A percentile compares a stretch with the other conserved stretches of the same genome.
Evolutionary conservation across 805 yeast genomes (phyloP).

Genomic region (Ogataea thermomethanolica): DNA sequence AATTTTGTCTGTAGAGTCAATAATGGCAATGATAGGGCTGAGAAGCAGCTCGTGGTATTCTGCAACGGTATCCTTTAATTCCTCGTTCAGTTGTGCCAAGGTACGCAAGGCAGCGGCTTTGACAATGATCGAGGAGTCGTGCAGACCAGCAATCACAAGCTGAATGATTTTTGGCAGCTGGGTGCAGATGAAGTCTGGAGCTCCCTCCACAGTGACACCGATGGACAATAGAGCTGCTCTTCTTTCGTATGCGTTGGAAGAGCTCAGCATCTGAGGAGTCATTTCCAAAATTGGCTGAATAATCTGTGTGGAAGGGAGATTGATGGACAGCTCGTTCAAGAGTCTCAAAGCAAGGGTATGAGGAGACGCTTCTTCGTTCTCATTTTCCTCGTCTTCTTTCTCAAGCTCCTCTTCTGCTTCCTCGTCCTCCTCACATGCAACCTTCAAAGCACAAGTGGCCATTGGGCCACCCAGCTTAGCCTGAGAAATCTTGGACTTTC

Average conservation of each 20-base stretch:
- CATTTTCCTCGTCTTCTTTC: constrained; percentile 85
- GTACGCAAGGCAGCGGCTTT: constrained; percentile 84
- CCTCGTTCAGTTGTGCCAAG: constrained; percentile 71
- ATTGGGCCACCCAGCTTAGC: constrained; percentile 82
- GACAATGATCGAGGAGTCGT: constrained; percentile 71
- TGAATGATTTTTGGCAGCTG: constrained; percentile 74
- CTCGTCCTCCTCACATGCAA: constrained; percentile 77
- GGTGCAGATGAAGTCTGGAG: constrained; percentile 85
- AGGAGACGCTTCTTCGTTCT: constrained; percentile 87
- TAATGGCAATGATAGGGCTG: constrained; percentile 81
- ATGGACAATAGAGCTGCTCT: constrained; percentile 83
- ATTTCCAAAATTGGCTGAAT: constrained; percentile 72
- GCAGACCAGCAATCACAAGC: constrained; percentile 69
- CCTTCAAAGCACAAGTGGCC: constrained; percentile 66
- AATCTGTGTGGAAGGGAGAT: constrained; percentile 91
- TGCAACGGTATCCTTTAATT: constrained; percentile 81
- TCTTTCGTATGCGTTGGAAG: constrained; percentile 71
- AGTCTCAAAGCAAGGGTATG: constrained; percentile 74
- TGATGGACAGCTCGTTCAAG: constrained; percentile 71
- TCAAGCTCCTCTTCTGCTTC: constrained; percentile 72
- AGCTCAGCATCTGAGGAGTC: constrained; percentile 52
- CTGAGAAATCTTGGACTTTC: constrained; percentile 74
- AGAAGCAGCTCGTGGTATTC: constrained; percentile 77
- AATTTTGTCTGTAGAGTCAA: constrained; percentile 79
- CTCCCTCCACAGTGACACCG: constrained; percentile 83